Base-by-base conservation (phyloP, 768 basidiomycete genomes). In the Kondoa subrosea region DNA sequence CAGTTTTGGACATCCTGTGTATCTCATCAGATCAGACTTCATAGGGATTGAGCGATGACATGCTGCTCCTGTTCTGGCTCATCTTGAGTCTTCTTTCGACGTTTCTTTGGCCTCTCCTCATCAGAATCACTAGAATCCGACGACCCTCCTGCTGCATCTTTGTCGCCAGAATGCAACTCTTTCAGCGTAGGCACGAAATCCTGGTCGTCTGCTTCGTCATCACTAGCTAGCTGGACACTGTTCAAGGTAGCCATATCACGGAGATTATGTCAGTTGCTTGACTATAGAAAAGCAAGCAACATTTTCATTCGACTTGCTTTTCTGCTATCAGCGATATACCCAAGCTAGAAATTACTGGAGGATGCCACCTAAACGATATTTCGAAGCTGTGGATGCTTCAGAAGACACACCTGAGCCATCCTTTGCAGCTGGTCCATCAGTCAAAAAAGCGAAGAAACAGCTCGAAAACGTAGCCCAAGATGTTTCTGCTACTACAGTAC, bases 401-500 rank as follows among this genome's bases (percentile, higher is more conserved):
- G 40, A 50, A 8, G 40, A 50, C 40, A 50, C 40, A 21, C 40
- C 40, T 8, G 40, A 50, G 40, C 40, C 40, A 8, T 8, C n/a
- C n/a, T n/a, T 21, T 50, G 40, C 40, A 50, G 58, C 58, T 31
- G 56, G 56, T 25, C 56, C 56, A 25, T 60, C 58, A 21, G 33
- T 33, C 3, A 63, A 33, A 17, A 63, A 33, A 27, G 33, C 27
- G 29, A 63, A 63, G 29, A 17, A 27, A 27, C n/a, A 26, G 61
- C 61, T 63, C 29, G 30, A 27, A 33, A 33, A 63, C 30, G 40
- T 50, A 50, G 40, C 40, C 8, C 3, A 27, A 26, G 34, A 65
- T 40, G 29, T 66, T 16, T 69, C 69, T 2, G 40, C 8, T 34
- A 77, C 89, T 21, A 96, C 91, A 0, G 79, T 97, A 67, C 96